Evolutionary conservation across 179 eudicot genomes (phyloP).

Genomic region (Amaranthus tricolor): DNA sequence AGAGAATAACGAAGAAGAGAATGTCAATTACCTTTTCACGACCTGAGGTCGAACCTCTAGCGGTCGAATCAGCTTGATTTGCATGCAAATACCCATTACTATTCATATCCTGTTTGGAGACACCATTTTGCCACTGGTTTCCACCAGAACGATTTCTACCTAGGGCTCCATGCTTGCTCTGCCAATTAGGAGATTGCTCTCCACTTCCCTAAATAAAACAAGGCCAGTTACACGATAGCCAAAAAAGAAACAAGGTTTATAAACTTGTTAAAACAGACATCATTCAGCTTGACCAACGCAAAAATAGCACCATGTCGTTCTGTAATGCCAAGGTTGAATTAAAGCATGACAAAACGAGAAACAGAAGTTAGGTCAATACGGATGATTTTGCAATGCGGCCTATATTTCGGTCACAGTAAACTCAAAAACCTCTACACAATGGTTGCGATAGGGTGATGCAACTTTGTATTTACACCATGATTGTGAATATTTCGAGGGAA

Average conservation of each 20-base stretch:
- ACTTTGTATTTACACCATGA: too few species aligned
- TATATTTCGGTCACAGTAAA: too few species aligned
- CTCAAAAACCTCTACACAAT: too few species aligned
- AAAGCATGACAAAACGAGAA: too few species aligned
- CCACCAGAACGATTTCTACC: conserved; percentile 50
- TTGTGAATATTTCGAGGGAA: too few species aligned
- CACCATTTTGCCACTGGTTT: conserved; percentile 57
- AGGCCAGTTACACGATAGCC: background rate
- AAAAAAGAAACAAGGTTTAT: background rate
- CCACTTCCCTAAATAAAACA: conserved; percentile 45
- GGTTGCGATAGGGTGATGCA: too few species aligned
- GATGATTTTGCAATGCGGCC: too few species aligned
- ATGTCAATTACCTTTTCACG: conserved; percentile 62
- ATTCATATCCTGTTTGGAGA: conserved; percentile 53
- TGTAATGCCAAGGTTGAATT: background rate
- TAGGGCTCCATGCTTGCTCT: conserved; percentile 35
- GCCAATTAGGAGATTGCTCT: conserved; percentile 58
- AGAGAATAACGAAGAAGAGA: conserved; percentile 16
- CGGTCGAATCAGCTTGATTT: conserved; percentile 33
- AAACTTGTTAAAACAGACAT: background rate
- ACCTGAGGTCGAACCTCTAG: conserved; percentile 28
- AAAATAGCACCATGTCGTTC: background rate
- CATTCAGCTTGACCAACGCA: background rate
- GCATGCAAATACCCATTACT: conserved; percentile 57
- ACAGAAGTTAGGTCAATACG: too few species aligned